Evolutionary conservation across 164 flowering plant species (phyloP), one percentile per base, ranked within the genome.

Genomic region (Chimonanthus praecox): DNA sequence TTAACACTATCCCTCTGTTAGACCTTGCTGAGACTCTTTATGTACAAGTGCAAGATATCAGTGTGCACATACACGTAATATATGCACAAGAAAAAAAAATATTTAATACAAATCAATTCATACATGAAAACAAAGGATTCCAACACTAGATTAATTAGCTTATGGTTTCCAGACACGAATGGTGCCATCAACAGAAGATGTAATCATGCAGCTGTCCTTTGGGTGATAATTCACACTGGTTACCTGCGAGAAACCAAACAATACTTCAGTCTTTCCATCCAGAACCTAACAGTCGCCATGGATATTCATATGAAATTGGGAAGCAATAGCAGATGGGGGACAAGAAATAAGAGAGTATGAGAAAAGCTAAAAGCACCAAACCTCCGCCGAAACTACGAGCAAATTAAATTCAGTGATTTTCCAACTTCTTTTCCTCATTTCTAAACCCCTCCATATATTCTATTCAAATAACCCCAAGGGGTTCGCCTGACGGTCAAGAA

Each of bases 141-240:
- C 60, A 10, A 54, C 16, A n/a, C 60, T n/a, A 11, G 69, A 18
- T 66, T 45, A 16, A 66, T 66, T 7, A 68, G 20, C 18, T 77
- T 71, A 87, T 49, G 87, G 78, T 81, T 89, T 90, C 99, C 98
- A 93, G 1, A 93, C 94, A 4, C 89, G 85, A 77, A 95, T 80
- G 7, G 90, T 87, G 66, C 97, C 88, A 80, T 93, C 98, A 2
- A 92, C 98, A 13, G 99, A 95, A 43, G 95, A 85, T 49, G 90
- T 88, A 73, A 93, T 78, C 97, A 95, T 90, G 70, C 92, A 90
- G 73, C 77, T 81, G 15, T 93, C 99, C 73, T 85, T 92, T 58
- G 99, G 98, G 81, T 95, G 98, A 82, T 90, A 93, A 79, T 97
- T 92, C 77, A 90, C 99, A 78, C 97, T 92, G 33, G 98, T 95